Evolutionary conservation across 106 monocot species (phyloP).

Genomic region (Dioscorea dumetorum): DNA sequence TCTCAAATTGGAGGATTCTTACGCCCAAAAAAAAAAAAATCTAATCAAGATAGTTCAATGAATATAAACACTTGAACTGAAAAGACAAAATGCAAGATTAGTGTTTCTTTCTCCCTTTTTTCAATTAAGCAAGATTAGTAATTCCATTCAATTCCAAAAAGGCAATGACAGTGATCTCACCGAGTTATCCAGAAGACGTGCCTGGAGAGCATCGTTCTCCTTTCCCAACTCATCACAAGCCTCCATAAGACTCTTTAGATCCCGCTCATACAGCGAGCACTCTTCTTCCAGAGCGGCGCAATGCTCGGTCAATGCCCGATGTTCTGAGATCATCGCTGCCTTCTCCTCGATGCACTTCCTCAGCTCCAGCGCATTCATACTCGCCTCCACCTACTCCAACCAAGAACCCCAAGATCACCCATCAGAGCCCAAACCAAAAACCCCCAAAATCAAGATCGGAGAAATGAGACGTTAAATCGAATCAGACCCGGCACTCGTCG

Average conservation of each 20-base stretch:
- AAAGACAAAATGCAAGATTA: too few species aligned
- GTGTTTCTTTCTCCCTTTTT: too few species aligned
- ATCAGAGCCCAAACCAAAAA: neutral
- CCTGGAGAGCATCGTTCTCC: constrained; percentile 69
- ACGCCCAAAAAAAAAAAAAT: too few species aligned
- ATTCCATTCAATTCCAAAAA: too few species aligned
- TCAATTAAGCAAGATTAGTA: too few species aligned
- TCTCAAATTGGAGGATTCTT: too few species aligned
- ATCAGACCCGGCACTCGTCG: constrained; percentile 40
- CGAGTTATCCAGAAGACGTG: constrained; percentile 18
- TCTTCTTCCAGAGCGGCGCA: constrained; percentile 38
- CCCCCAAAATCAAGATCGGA: neutral
- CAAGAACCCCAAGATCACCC: neutral
- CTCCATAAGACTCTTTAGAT: neutral
- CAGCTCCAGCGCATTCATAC: constrained; percentile 71
- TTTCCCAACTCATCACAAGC: neutral
- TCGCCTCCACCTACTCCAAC: constrained; percentile 56
- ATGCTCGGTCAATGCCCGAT: constrained; percentile 26
- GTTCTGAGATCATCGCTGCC: constrained; percentile 23
- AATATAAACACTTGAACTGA: too few species aligned
- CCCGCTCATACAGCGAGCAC: neutral
- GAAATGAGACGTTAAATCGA: neutral
- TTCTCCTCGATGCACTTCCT: constrained; percentile 71
- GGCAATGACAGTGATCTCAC: too few species aligned
- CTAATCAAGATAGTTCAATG: too few species aligned